Base-by-base conservation (phyloP, 2,329 filamentous ascomycete genomes). In the Apiospora pterosperma region DNA sequence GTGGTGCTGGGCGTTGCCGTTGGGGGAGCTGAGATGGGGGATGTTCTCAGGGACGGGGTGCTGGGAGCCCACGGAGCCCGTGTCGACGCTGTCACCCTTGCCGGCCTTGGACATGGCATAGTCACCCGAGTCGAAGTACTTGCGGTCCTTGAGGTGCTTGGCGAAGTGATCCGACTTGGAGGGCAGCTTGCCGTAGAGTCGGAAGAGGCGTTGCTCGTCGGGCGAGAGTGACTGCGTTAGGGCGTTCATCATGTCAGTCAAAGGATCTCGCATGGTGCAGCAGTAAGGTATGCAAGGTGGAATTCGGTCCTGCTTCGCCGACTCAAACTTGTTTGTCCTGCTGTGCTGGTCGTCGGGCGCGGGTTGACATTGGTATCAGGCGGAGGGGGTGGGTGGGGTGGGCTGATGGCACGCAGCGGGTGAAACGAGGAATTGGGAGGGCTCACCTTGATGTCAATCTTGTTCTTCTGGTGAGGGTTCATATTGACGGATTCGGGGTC, bases 101-200 rank as follows among this genome's bases (percentile, higher is more conserved):
- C 96, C 96, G 66, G 96, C 96, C 84, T 97, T 97, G 79, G 92
- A 95, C 82, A 97, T 92, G 75, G 94, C 94, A 75, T 97, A 97
- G 82, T 97, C 93, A 75, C 93, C 94, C 66, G 92, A 96, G 83
- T 97, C 93, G 80, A 97, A 97, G 83, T 97, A 97, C 83, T 97
- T 99, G 84, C 96, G 94, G 79, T 98, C 96, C 87, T 97, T 97
- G 77, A 98, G 88, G 78, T 98, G 97, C 85, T 98, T 98, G 84
- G 96, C 93, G 73, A 98, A 90, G 75, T 97, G 88, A 79, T 97
- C 95, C 79, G 94, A 96, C 79, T 96, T 96, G 80, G 92, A 97
- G 69, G 96, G 96, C 67, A 98, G 90, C 82, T 98, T 98, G 81
- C 96, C 96, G 80, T 99, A 99, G 69, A 98, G 90, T 70, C 94